phyloP scores from a whole-genome alignment of 768 basidiomycete genomes.

The Boletus speciosus region DNA sequence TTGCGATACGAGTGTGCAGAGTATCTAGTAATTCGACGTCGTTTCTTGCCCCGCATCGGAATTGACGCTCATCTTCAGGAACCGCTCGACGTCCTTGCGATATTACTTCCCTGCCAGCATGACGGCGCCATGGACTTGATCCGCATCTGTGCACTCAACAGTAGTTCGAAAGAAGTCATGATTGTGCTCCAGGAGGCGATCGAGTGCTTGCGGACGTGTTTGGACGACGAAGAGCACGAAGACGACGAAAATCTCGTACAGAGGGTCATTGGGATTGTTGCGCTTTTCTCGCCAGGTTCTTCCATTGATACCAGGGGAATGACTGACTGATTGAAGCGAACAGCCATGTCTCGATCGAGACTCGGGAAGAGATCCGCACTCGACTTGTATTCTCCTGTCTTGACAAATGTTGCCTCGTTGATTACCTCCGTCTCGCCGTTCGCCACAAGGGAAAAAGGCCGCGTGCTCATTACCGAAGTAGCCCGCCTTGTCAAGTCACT shows the following conservation, averaged over 20 bases:
- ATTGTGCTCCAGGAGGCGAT: constrained; percentile 40
- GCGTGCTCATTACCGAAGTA: constrained; percentile 16
- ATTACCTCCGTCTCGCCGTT: constrained; percentile 15
- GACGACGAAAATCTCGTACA: constrained; percentile 16
- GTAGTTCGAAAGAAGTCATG: constrained; percentile 41
- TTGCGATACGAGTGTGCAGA: constrained; percentile 10
- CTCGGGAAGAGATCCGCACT: constrained; percentile 23
- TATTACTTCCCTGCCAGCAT: constrained; percentile 30
- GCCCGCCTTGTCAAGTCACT: constrained; percentile 16
- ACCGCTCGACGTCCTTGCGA: constrained; percentile 36
- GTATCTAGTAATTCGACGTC: constrained; percentile 15
- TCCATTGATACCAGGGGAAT: background rate
- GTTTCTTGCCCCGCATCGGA: background rate
- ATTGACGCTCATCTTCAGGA: constrained; percentile 30
- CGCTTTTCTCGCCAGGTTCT: constrained; percentile 24
- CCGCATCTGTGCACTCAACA: constrained; percentile 25
- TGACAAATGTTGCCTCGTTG: constrained; percentile 13
- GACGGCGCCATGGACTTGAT: constrained; percentile 34
- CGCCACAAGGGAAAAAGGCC: constrained; percentile 15
- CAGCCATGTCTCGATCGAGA: constrained; percentile 26
- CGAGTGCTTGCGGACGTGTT: constrained; percentile 28
- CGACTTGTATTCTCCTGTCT: constrained; percentile 19
- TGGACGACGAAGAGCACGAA: constrained; percentile 16
- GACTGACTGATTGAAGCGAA: background rate
- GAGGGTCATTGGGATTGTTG: constrained; percentile 13